These are phyloP conservation scores for Prunus padus DNA, from an alignment of 306 rosid species.

Conservation along the genomic window DNA sequence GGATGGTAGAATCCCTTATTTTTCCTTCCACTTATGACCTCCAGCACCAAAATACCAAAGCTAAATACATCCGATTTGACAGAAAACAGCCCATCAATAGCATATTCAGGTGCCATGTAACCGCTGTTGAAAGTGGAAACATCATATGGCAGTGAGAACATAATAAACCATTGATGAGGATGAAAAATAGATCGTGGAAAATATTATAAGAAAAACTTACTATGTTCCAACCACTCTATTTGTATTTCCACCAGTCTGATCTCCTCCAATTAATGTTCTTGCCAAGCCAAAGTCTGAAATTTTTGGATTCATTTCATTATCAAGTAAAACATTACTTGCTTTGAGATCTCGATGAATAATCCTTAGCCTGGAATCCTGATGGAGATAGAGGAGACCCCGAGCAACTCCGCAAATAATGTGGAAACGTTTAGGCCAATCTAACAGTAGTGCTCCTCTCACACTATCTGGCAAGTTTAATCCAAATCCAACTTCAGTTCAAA, in stretches of 20 bases:
- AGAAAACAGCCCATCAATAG: slow-evolving; percentile 46
- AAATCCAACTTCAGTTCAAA: not conserved
- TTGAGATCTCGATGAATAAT: slow-evolving; percentile 61
- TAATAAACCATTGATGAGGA: too few relatives aligned
- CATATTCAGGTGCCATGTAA: slow-evolving; percentile 62
- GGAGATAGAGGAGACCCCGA: slow-evolving; percentile 32
- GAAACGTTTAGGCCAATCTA: slow-evolving; percentile 22
- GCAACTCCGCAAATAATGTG: slow-evolving; percentile 27
- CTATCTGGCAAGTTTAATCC: slow-evolving; percentile 13
- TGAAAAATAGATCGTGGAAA: too few relatives aligned
- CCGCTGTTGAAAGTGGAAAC: slow-evolving; percentile 33
- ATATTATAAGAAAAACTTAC: slow-evolving; percentile 29
- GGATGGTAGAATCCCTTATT: slow-evolving; percentile 36
- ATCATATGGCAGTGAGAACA: not conserved
- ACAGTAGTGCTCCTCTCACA: not conserved
- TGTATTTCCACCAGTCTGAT: slow-evolving; percentile 51
- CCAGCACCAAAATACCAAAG: slow-evolving; percentile 53
- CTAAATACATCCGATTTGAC: slow-evolving; percentile 59
- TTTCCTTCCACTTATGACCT: slow-evolving; percentile 46
- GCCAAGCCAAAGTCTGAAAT: slow-evolving; percentile 70
- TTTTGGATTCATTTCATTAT: slow-evolving; percentile 45
- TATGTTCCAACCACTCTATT: slow-evolving; percentile 61
- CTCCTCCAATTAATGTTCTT: slow-evolving; percentile 39
- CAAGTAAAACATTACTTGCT: slow-evolving; percentile 57
- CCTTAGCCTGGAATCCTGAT: slow-evolving; percentile 40